Conservation (phyloP, 306 rosid genomes). For the Argentina anserina region DNA sequence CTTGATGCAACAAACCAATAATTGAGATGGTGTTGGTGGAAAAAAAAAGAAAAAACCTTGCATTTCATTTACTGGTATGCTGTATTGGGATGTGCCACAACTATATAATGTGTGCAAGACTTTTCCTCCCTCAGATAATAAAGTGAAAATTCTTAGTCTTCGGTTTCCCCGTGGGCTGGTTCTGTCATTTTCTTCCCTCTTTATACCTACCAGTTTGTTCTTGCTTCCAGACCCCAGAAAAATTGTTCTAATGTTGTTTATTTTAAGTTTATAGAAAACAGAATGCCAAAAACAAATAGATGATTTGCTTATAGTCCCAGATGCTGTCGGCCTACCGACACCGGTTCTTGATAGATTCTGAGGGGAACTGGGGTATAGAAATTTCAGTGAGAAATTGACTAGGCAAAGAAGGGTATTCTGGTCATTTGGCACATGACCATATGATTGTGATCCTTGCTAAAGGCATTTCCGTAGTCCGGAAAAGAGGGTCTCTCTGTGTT, state of each 20-base stretch:
- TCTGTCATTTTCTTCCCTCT: constrained; percentile 37
- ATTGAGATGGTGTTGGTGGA: constrained; percentile 1
- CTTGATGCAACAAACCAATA: neutral
- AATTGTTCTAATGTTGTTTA: too few species aligned
- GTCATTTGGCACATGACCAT: constrained; percentile 26
- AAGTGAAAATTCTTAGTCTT: constrained; percentile 35
- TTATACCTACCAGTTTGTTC: constrained; percentile 27
- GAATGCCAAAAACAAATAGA: too few species aligned
- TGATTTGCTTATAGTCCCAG: constrained; percentile 22
- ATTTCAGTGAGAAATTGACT: constrained; percentile 8
- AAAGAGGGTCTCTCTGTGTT: constrained; percentile 34
- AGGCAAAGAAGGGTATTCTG: constrained; percentile 25
- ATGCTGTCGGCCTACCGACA: constrained; percentile 73
- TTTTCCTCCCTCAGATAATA: constrained; percentile 2
- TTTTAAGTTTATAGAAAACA: too few species aligned
- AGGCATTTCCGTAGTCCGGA: constrained; percentile 52
- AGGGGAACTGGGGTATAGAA: constrained; percentile 34
- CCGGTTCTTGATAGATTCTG: constrained; percentile 26
- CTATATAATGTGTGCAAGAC: neutral
- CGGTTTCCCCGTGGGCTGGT: constrained; percentile 31
- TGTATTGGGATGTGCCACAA: neutral
- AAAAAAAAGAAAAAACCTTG: too few species aligned
- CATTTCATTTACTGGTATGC: neutral
- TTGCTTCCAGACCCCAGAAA: constrained; percentile 1
- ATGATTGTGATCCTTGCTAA: constrained; percentile 43